Conservation (phyloP, 306 rosid species). For the Citrullus colocynthis region DNA sequence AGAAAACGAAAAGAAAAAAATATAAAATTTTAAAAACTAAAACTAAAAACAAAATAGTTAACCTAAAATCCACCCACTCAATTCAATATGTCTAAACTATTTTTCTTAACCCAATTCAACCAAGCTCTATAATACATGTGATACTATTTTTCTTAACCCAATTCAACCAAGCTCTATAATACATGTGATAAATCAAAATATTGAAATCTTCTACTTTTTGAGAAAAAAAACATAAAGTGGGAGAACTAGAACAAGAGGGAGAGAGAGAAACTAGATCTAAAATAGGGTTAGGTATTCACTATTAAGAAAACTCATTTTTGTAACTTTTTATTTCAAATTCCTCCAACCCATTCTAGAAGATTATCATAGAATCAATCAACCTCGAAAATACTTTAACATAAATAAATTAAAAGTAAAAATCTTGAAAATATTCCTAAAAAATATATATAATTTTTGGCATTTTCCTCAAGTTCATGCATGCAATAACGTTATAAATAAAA, state of each 20-base stretch:
- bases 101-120: not conserved
- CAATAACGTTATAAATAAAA: not conserved
- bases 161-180: not conserved
- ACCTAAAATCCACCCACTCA: no score
- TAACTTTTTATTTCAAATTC: not conserved
- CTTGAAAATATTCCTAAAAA: not conserved
- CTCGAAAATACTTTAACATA: not conserved
- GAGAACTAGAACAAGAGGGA: not conserved
- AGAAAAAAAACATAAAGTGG: not conserved
- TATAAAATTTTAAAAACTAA: no score
- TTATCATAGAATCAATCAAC: not conserved
- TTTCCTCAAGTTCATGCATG: slow-evolving; percentile 3
- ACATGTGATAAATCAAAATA: not conserved
- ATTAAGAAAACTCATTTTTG: not conserved
- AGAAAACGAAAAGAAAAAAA: no score
- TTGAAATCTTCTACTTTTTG: not conserved
- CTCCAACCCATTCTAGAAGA: slow-evolving; percentile 5
- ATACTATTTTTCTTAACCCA: not conserved
- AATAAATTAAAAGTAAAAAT: not conserved
- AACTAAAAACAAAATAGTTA: no score
- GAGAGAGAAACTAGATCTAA: not conserved
- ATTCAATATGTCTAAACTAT: not conserved
- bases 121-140: not conserved
- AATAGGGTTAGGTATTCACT: not conserved
- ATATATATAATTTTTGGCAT: not conserved